These are phyloP conservation scores for Clarireedia monteithiana DNA, from an alignment of 2,329 filamentous ascomycete species.

Conservation along the genomic window DNA sequence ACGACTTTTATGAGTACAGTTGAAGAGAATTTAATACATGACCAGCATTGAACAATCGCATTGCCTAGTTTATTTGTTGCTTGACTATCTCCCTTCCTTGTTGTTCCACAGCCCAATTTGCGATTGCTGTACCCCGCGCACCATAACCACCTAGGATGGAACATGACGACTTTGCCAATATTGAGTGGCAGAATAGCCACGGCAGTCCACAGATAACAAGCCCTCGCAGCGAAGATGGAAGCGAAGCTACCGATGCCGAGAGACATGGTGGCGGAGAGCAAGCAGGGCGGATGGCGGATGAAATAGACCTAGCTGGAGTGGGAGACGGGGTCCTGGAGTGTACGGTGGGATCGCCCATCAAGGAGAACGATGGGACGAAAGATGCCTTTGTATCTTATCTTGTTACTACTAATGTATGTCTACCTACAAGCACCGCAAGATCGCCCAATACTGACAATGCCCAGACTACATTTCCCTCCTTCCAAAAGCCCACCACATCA, in stretches of 20 bases:
- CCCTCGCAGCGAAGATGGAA: conserved; percentile 33
- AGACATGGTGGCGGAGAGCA: conserved; percentile 19
- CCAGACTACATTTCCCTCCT: conserved; percentile 92
- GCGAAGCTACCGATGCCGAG: conserved; percentile 8
- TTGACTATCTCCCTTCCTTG: too few relatives aligned
- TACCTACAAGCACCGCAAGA: neutral
- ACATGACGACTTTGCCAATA: conserved; percentile 68
- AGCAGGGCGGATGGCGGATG: conserved; percentile 29
- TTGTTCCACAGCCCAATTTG: too few relatives aligned
- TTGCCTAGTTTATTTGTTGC: too few relatives aligned
- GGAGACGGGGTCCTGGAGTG: conserved; percentile 75
- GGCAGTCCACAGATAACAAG: conserved; percentile 35
- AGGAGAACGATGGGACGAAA: conserved; percentile 94
- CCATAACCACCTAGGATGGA: conserved; percentile 21
- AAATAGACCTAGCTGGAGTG: conserved; percentile 50
- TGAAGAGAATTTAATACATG: neutral
- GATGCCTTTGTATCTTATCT: conserved; percentile 95
- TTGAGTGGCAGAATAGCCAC: conserved; percentile 64
- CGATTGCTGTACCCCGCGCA: conserved; percentile 13
- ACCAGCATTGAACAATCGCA: too few relatives aligned
- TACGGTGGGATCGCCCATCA: conserved; percentile 73
- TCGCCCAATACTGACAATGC: conserved; percentile 14
- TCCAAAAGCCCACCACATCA: conserved; percentile 70
- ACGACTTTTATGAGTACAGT: conserved; percentile 3
- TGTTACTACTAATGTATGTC: conserved; percentile 75